phyloP scores from a whole-genome alignment of 2,329 filamentous ascomycete genomes.

The Ilyonectria destructans region DNA sequence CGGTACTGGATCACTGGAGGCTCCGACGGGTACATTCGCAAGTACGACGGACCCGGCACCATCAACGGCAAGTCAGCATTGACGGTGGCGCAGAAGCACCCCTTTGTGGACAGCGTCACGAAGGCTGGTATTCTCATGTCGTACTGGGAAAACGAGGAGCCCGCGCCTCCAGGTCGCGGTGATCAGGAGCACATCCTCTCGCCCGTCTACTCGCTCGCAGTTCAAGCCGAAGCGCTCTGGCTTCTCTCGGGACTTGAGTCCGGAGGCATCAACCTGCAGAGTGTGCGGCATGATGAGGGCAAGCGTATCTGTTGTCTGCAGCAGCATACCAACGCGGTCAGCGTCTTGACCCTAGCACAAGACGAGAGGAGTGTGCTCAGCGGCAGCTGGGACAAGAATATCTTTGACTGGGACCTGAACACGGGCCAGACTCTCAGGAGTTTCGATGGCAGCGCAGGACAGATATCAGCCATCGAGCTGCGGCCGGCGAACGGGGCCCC shows the following conservation, averaged over 20 bases:
- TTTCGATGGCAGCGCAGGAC: slow-evolving; percentile 84
- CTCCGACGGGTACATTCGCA: slow-evolving; percentile 94
- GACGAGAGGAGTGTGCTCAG: slow-evolving; percentile 92
- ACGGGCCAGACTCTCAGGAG: slow-evolving; percentile 83
- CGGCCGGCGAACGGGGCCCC: slow-evolving; percentile 83
- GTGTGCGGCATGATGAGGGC: slow-evolving; percentile 94
- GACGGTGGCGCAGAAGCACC: slow-evolving; percentile 95
- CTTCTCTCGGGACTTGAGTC: slow-evolving; percentile 91
- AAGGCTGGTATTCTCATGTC: slow-evolving; percentile 96
- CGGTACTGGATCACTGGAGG: slow-evolving; percentile 96
- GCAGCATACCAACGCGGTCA: slow-evolving; percentile 92
- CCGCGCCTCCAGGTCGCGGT: slow-evolving; percentile 60
- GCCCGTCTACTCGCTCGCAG: slow-evolving; percentile 93
- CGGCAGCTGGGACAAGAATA: slow-evolving; percentile 96
- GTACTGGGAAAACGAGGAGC: slow-evolving; percentile 99
- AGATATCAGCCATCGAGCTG: slow-evolving; percentile 91
- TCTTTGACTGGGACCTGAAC: slow-evolving; percentile 96
- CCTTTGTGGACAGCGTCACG: slow-evolving; percentile 96
- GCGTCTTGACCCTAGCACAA: slow-evolving; percentile 84
- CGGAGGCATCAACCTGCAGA: slow-evolving; percentile 93
- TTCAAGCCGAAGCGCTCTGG: slow-evolving; percentile 93
- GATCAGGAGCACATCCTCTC: slow-evolving; percentile 79
- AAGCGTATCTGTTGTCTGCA: slow-evolving; percentile 87
- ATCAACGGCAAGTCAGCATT: slow-evolving; percentile 95
- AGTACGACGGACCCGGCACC: slow-evolving; percentile 95